These are phyloP conservation scores for Pyrenopolyporus hunteri DNA, from an alignment of 495 filamentous ascomycete species.

Conservation along the genomic window DNA sequence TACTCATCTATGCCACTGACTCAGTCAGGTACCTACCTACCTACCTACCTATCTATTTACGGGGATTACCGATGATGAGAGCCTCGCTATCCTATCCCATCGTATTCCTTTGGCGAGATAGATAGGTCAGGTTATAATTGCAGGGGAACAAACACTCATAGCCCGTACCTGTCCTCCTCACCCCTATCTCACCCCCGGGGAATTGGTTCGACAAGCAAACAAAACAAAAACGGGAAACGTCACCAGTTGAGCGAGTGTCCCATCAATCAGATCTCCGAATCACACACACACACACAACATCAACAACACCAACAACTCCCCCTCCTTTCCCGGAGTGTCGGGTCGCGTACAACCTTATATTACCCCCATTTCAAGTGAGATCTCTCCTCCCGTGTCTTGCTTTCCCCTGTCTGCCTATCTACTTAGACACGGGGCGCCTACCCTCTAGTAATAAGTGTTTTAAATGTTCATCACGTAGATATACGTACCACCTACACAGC, in stretches of 20 bases:
- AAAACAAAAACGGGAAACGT: slow-evolving; percentile 10
- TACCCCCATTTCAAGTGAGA: slow-evolving; percentile 35
- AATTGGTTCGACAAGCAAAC: not conserved
- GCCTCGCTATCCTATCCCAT: not conserved
- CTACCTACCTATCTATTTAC: not conserved
- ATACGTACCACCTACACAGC: no score
- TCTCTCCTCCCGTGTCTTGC: slow-evolving; percentile 11
- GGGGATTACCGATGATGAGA: not conserved
- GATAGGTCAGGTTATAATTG: no score
- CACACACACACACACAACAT: no score
- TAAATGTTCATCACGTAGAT: no score
- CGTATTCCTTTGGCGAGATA: no score
- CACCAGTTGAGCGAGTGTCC: slow-evolving; percentile 11
- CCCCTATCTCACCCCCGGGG: not conserved
- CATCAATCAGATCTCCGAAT: slow-evolving; percentile 37
- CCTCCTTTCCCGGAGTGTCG: slow-evolving; percentile 35
- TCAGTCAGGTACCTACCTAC: not conserved
- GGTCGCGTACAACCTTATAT: slow-evolving; percentile 39
- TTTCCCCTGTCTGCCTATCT: slow-evolving; percentile 1
- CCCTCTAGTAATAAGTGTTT: no score
- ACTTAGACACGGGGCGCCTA: no score
- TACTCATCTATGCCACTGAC: no score
- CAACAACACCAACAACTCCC: slow-evolving; percentile 19
- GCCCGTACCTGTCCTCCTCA: not conserved
- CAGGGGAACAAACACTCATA: not conserved